phyloP scores from a whole-genome alignment of 1,139 yeast genomes.

The Lodderomyces margitis region DNA sequence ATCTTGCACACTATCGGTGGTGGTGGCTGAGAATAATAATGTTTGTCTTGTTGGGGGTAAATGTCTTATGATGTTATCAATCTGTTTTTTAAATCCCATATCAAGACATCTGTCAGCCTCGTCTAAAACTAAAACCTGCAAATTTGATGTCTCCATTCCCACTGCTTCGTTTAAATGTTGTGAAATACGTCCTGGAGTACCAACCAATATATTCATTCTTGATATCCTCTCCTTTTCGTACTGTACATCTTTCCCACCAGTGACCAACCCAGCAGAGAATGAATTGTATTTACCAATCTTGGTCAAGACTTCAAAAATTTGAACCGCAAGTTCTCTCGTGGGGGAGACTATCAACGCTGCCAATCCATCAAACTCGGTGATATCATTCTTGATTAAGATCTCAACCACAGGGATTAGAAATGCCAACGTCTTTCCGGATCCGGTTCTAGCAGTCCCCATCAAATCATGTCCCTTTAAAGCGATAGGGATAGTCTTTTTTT shows the following conservation, averaged over 20 bases:
- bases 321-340: slow-evolving; percentile 91
- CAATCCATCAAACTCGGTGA: slow-evolving; percentile 88
- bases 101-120: slow-evolving; percentile 97
- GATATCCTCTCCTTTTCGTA: slow-evolving; percentile 85
- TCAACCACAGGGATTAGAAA: slow-evolving; percentile 85
- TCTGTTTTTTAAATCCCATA: slow-evolving; percentile 90
- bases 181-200: slow-evolving; percentile 93
- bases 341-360: slow-evolving; percentile 93
- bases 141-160: slow-evolving; percentile 74
- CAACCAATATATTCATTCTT: slow-evolving; percentile 81
- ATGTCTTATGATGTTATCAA: slow-evolving; percentile 82
- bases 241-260: slow-evolving; percentile 93
- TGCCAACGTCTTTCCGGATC: slow-evolving; percentile 94
- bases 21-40: slow-evolving; percentile 87
- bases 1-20: slow-evolving; percentile 81
- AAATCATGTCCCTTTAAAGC: slow-evolving; percentile 82
- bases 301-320: slow-evolving; percentile 84
- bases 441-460: slow-evolving; percentile 92
- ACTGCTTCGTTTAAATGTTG: slow-evolving; percentile 96
- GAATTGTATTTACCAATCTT: slow-evolving; percentile 79
- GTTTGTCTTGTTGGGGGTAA: slow-evolving; percentile 88
- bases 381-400: slow-evolving; percentile 62
- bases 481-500: slow-evolving; percentile 71
- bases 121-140: slow-evolving; percentile 83
- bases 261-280: slow-evolving; percentile 90